phyloP scores from a whole-genome alignment of 2,329 filamentous ascomycete genomes.

The Fusarium albosuccineum region DNA sequence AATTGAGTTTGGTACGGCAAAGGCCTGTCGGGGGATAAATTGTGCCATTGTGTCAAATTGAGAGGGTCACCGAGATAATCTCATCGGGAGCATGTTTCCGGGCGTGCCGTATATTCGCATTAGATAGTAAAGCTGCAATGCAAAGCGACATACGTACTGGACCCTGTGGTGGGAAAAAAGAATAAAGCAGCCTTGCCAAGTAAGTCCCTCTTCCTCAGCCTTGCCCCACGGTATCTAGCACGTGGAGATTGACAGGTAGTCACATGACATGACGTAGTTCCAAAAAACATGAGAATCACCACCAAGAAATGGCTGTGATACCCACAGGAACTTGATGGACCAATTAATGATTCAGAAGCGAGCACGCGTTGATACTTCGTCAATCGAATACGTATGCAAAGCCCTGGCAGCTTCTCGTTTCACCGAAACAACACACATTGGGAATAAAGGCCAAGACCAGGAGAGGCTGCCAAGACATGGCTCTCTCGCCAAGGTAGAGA shows the following conservation, averaged over 20 bases:
- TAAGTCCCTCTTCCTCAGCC: not conserved
- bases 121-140: not conserved
- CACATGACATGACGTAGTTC: not conserved
- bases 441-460: conserved; percentile 17
- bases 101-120: not conserved
- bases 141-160: not conserved
- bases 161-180: conserved; percentile 21
- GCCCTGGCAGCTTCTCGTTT: conserved; percentile 1
- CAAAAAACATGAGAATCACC: not conserved
- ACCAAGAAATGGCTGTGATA: too few species aligned
- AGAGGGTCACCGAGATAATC: not conserved
- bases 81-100: conserved; percentile 9
- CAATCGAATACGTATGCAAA: conserved; percentile 1
- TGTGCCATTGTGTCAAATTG: conserved; percentile 43
- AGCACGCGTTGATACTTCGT: conserved; percentile 31
- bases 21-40: conserved; percentile 81
- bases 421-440: conserved; percentile 1
- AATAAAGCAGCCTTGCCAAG: conserved; percentile 1
- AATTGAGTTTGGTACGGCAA: conserved; percentile 79
- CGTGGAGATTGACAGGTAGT: not conserved
- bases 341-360: conserved; percentile 35
- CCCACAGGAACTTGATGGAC: conserved; percentile 29
- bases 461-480: conserved; percentile 19
- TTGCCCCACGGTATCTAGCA: not conserved
- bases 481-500: not conserved